Evolutionary conservation across 768 basidiomycete species (phyloP).

Genomic region (Cytidiella melzeri): DNA sequence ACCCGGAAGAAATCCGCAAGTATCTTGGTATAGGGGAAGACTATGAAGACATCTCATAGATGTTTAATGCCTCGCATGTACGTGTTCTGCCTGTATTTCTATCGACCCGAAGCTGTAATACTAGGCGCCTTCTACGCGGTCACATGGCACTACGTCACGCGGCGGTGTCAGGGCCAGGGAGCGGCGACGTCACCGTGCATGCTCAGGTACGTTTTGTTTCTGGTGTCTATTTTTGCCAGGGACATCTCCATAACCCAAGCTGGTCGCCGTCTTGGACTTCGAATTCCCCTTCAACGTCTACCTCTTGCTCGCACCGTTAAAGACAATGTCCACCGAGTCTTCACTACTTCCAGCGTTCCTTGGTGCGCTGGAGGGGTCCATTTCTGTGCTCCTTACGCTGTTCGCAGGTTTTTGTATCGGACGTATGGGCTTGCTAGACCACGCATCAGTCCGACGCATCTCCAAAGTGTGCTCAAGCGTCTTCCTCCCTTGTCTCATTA

Average conservation of each 20-base stretch:
- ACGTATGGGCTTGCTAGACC: conserved; percentile 17
- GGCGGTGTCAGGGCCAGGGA: background rate
- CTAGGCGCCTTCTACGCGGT: too few species aligned
- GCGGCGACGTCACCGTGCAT: conserved; percentile 1
- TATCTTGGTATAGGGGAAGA: conserved; percentile 65
- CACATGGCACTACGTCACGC: conserved; percentile 8
- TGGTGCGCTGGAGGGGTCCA: conserved; percentile 23
- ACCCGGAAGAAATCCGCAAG: conserved; percentile 56
- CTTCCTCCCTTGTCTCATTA: conserved; percentile 26
- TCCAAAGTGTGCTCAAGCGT: conserved; percentile 22
- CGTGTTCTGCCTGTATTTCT: background rate
- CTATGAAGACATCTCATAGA: conserved; percentile 65
- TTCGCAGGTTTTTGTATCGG: conserved; percentile 22
- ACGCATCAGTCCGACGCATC: conserved; percentile 18
- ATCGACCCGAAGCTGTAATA: too few species aligned
- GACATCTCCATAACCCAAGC: too few species aligned
- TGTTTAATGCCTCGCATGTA: background rate
- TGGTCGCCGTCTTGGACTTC: background rate
- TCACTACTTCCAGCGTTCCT: conserved; percentile 17
- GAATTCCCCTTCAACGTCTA: background rate
- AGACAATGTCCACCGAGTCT: conserved; percentile 8
- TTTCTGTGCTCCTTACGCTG: conserved; percentile 26
- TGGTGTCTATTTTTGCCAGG: background rate
- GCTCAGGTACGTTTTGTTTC: background rate
- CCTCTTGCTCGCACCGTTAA: background rate